phyloP scores from a whole-genome alignment of 225 moss, liverwort and hornwort species.

The Polytrichum formosum region DNA sequence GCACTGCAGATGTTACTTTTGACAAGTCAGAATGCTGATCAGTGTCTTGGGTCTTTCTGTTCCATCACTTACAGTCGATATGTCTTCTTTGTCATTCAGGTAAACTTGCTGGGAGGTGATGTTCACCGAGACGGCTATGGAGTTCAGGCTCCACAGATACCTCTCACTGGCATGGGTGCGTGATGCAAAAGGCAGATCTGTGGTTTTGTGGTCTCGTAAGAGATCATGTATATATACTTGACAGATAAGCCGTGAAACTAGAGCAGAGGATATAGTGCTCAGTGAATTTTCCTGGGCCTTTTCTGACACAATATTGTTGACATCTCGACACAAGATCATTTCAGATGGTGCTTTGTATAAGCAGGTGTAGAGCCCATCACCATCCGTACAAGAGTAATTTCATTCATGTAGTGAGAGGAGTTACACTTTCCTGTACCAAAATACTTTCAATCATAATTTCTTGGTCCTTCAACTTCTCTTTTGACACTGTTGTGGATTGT shows the following conservation, averaged over 20 bases:
- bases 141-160: slow-evolving; percentile 33
- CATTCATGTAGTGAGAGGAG: too few species aligned
- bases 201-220: slow-evolving; percentile 10
- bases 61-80: background rate
- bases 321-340: background rate
- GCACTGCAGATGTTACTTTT: background rate
- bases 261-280: slow-evolving; percentile 4
- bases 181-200: slow-evolving; percentile 23
- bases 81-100: slow-evolving; percentile 23
- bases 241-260: slow-evolving; percentile 8
- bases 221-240: slow-evolving; percentile 27
- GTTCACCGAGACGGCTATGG: slow-evolving; percentile 32
- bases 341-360: slow-evolving; percentile 2
- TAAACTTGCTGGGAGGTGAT: slow-evolving; percentile 65
- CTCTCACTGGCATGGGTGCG: slow-evolving; percentile 60
- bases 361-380: background rate
- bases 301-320: slow-evolving; percentile 1
- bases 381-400: too few species aligned
- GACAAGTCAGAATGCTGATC: background rate
- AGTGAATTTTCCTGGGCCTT: slow-evolving; percentile 17
- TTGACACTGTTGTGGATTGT: background rate
- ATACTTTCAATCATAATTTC: too few species aligned
- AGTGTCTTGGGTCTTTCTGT: background rate
- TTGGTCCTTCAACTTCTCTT: too few species aligned
- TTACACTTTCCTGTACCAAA: too few species aligned